phyloP scores from a whole-genome alignment of 305 asterid species.

The Salvia sclarea region DNA sequence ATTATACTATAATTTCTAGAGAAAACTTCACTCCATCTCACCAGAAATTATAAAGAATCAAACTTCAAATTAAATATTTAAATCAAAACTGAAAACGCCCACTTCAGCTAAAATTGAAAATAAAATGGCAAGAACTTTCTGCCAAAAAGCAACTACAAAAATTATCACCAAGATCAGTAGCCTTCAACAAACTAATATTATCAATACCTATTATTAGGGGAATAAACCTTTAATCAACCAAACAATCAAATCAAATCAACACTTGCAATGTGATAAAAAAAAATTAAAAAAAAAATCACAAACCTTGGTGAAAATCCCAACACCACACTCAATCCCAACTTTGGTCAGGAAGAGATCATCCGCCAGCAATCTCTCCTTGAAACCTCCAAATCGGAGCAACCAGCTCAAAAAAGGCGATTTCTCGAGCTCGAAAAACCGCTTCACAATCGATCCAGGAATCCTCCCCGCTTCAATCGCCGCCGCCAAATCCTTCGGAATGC shows the following conservation, averaged over 20 bases:
- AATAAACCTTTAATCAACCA: background rate
- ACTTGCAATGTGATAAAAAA: background rate
- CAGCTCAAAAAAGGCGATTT: constrained; percentile 63
- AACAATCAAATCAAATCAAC: background rate
- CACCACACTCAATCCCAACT: constrained; percentile 93
- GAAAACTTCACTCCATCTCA: too few species aligned
- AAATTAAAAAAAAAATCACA: constrained; percentile 12
- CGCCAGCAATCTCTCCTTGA: constrained; percentile 84
- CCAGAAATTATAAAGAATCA: too few species aligned
- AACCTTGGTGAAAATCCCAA: constrained; percentile 94
- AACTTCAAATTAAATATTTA: too few species aligned
- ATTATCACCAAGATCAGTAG: background rate
- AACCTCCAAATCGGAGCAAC: constrained; percentile 81
- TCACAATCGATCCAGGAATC: constrained; percentile 67
- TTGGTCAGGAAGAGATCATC: constrained; percentile 96
- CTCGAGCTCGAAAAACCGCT: constrained; percentile 71
- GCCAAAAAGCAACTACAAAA: background rate
- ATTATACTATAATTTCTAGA: too few species aligned
- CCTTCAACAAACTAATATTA: constrained; percentile 12
- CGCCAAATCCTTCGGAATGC: constrained; percentile 81
- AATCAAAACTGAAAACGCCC: too few species aligned
- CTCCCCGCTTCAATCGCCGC: constrained; percentile 77
- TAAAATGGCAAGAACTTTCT: background rate
- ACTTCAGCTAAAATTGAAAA: too few species aligned
- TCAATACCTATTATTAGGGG: background rate